Conservation (phyloP, 805 yeast species). For the Candida ipomoeae region DNA sequence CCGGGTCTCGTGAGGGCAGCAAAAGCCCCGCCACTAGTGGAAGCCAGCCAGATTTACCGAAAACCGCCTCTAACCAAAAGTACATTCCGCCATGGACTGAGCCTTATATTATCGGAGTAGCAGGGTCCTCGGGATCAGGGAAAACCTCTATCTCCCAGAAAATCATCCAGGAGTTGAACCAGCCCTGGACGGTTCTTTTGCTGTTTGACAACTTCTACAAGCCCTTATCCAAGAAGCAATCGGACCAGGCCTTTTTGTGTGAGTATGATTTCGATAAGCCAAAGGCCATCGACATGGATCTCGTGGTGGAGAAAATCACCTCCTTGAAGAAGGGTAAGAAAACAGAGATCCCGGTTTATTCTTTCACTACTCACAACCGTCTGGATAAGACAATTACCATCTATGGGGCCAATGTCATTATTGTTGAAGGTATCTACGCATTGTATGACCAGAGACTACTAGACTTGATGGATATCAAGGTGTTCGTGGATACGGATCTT, state of each 20-base stretch:
- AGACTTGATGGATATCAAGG: constrained; percentile 76
- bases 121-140: constrained; percentile 77
- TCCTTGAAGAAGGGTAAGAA: constrained; percentile 65
- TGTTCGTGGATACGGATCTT: constrained; percentile 90
- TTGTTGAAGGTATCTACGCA: constrained; percentile 88
- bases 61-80: constrained; percentile 5
- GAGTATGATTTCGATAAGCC: constrained; percentile 88
- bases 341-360: constrained; percentile 44
- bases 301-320: constrained; percentile 57
- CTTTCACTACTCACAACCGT: constrained; percentile 64
- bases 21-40: not conserved
- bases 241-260: constrained; percentile 58
- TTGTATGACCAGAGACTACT: constrained; percentile 65
- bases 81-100: constrained; percentile 79
- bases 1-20: constrained; percentile 2
- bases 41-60: not conserved
- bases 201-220: constrained; percentile 90
- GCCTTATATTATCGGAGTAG: constrained; percentile 83
- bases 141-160: constrained; percentile 87
- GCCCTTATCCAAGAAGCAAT: constrained; percentile 61
- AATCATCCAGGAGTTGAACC: constrained; percentile 70
- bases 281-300: constrained; percentile 74
- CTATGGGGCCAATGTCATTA: constrained; percentile 91
- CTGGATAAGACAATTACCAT: constrained; percentile 67
- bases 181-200: constrained; percentile 91